phyloP scores from a whole-genome alignment of 805 yeast genomes.

The Zygotorulaspora florentina region DNA sequence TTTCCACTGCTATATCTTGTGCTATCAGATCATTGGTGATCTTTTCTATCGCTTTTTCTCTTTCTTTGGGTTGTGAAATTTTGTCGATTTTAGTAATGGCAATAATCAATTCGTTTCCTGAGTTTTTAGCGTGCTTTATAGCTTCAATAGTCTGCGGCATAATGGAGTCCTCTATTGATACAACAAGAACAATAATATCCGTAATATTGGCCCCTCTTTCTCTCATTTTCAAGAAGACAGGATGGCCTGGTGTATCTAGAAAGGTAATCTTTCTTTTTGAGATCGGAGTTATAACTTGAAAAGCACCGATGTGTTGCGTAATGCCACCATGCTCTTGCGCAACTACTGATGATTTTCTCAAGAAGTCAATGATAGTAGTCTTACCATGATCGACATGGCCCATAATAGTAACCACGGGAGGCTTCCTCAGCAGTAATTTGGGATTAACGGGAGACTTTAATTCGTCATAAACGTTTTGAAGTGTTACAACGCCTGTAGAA shows the following conservation, averaged over 20 bases:
- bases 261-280: conserved; percentile 79
- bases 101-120: conserved; percentile 55
- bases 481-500: conserved; percentile 40
- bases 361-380: conserved; percentile 84
- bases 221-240: conserved; percentile 93
- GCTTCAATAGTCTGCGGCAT: conserved; percentile 98
- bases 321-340: conserved; percentile 91
- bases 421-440: conserved; percentile 54
- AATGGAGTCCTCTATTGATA: conserved; percentile 95
- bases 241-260: conserved; percentile 97
- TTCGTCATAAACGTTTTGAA: conserved; percentile 54
- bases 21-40: conserved; percentile 74
- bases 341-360: conserved; percentile 81
- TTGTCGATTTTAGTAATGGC: conserved; percentile 92
- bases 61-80: conserved; percentile 35
- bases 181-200: conserved; percentile 86
- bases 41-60: conserved; percentile 64
- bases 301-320: conserved; percentile 97
- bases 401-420: conserved; percentile 97
- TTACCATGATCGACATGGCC: conserved; percentile 99
- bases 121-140: conserved; percentile 78
- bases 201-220: conserved; percentile 94
- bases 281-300: conserved; percentile 73
- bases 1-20: conserved; percentile 80
- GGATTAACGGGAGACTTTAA: conserved; percentile 53